phyloP scores from a whole-genome alignment of 257 asterid genomes.

The Scutellaria galericulata region DNA sequence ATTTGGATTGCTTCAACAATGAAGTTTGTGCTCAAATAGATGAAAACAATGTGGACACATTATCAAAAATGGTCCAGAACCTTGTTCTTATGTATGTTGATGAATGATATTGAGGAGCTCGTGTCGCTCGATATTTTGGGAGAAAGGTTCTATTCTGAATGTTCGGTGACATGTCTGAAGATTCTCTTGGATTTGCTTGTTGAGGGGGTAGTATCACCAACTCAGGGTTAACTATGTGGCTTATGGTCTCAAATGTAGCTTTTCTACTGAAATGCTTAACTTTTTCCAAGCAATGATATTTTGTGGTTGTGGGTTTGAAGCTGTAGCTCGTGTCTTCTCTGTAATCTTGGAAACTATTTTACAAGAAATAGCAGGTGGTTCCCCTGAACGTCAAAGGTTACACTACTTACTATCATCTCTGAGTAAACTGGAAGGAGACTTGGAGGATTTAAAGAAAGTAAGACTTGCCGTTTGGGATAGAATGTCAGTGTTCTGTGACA shows the following conservation, averaged over 20 bases:
- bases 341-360: slow-evolving; percentile 38
- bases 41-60: slow-evolving; percentile 72
- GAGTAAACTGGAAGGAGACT: slow-evolving; percentile 58
- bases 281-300: slow-evolving; percentile 81
- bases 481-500: slow-evolving; percentile 67
- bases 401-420: slow-evolving; percentile 42
- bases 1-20: slow-evolving; percentile 62
- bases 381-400: slow-evolving; percentile 44
- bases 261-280: slow-evolving; percentile 52
- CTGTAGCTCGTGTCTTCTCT: slow-evolving; percentile 53
- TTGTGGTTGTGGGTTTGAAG: slow-evolving; percentile 71
- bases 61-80: slow-evolving; percentile 83
- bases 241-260: slow-evolving; percentile 53
- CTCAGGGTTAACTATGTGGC: slow-evolving; percentile 63
- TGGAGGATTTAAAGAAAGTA: slow-evolving; percentile 62
- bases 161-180: slow-evolving; percentile 55
- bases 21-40: slow-evolving; percentile 78
- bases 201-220: slow-evolving; percentile 58
- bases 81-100: slow-evolving; percentile 58
- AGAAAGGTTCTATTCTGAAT: slow-evolving; percentile 58
- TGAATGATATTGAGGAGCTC: slow-evolving; percentile 67
- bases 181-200: slow-evolving; percentile 60
- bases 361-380: slow-evolving; percentile 51
- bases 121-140: slow-evolving; percentile 37
- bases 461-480: slow-evolving; percentile 79